Base-by-base conservation (phyloP, 352 stramenopile genomes). In the Phytopythium mirpurense region DNA sequence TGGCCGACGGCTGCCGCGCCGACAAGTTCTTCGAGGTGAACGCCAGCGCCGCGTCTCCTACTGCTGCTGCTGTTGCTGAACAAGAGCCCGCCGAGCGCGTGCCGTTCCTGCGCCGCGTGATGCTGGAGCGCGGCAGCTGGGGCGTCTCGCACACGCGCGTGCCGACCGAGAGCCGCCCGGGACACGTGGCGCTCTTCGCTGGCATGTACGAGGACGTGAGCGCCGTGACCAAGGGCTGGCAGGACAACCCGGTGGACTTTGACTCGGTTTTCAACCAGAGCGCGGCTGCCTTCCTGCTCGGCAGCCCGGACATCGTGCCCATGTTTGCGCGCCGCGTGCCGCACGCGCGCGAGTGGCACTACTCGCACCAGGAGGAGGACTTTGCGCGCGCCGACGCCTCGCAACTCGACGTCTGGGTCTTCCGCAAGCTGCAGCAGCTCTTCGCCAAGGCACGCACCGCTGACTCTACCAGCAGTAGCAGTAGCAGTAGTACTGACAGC, bases 181-280 rank as follows among this genome's bases (percentile, higher is more conserved):
- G 84, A 24, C 84, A 93, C 60, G 82, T 93, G 10, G 82, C 84
- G 52, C 77, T 95, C 31, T 92, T 95, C 50, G 84, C 84, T 2
- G 84, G 82, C 16, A 92, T 95, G 78, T 95, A 95, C 58, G 84
- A 95, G 44, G 82, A 95, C 60, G 84, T 93, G 51, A 91, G 78
- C 48, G 84, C 82, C 7, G 82, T 93, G n/a, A 93, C 84, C n/a
- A 86, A 88, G 40, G 84, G 84, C 36, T 95, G 82, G 82, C 74
- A 87, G 24, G 80, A 90, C 57, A 95, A 95, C 52, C 84, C 82
- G 15, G 84, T 95, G 50, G 80, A 93, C 44, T 95, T 93, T 52
- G 84, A 95, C 63, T 92, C 83, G 53, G 62, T 95, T 5, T 91
- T 93, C 50, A 95, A 92, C 57, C 80, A 92, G 65, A 92, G 80